Percentiles rank a stretch among this genome's conserved stretches.
Evolutionary conservation across 768 basidiomycete species (phyloP).

Genomic region (Chalciporus piperatus): DNA sequence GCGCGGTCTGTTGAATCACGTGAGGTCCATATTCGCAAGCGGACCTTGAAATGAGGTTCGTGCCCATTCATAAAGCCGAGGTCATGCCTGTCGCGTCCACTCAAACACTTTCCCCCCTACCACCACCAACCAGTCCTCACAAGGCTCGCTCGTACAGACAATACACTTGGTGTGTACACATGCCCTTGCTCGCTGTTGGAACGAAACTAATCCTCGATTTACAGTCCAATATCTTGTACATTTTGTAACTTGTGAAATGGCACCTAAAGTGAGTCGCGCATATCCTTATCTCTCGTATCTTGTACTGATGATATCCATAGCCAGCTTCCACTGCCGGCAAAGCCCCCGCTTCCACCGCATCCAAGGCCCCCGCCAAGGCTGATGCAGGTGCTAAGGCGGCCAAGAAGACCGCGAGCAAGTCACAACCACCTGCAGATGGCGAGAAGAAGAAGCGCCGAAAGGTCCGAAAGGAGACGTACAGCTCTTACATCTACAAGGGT

Average conservation of each 20-base stretch:
- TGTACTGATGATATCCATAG: constrained; percentile 21
- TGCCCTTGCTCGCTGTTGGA: not conserved
- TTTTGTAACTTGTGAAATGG: constrained; percentile 34
- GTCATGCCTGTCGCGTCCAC: constrained; percentile 27
- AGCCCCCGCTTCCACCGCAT: constrained; percentile 50
- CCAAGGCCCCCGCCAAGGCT: constrained; percentile 53
- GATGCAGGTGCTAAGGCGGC: constrained; percentile 48
- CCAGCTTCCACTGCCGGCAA: constrained; percentile 42
- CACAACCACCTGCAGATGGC: constrained; percentile 47
- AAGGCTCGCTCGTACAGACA: constrained; percentile 16
- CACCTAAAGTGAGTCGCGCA: constrained; percentile 33
- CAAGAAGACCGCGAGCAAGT: constrained; percentile 61
- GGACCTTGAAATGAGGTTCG: constrained; percentile 33
- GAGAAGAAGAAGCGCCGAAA: constrained; percentile 84
- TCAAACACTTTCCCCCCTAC: constrained; percentile 26
- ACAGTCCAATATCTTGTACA: constrained; percentile 32
- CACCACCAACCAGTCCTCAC: constrained; percentile 25
- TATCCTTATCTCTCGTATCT: constrained; percentile 6
- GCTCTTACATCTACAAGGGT: constrained; percentile 86
- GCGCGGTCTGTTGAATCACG: constrained; percentile 37
- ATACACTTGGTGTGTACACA: constrained; percentile 24
- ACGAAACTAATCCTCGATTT: constrained; percentile 10
- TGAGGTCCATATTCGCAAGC: constrained; percentile 24
- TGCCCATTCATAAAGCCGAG: constrained; percentile 35
- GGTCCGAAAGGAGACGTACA: constrained; percentile 78